Base-by-base conservation (phyloP, 352 stramenopile species). In the Aphanomyces cochlioides region DNA sequence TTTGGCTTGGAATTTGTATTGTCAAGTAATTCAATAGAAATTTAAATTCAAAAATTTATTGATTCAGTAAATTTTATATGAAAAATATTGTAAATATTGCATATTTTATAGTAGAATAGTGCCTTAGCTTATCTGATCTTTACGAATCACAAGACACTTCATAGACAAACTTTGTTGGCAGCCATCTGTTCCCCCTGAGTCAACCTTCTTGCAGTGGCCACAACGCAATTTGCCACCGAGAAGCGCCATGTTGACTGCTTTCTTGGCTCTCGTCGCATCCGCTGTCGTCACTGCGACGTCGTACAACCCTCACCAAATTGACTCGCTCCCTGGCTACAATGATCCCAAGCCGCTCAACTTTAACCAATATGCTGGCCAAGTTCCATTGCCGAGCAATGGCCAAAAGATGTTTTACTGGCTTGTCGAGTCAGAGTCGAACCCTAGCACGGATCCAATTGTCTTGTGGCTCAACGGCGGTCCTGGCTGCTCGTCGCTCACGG, bases 381-480 rank as follows among this genome's bases (percentile, higher is more conserved):
- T 90, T 41, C 50, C 85, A 59, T 74, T 90, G 6, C 39, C 79
- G 47, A 78, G 74, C 13, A 70, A 81, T 59, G 82, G 89, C 6
- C 67, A 58, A 50, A 37, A 73, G 4, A 36, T 92, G 45, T 92
- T 92, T 56, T 92, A 92, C 75, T 92, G 85, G 85, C 90, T 89
- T 73, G 80, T 84, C 13, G 85, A 93, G 72, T 84, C 79, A 61
- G 80, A 90, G 74, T 70, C 75, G 64, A 72, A 81, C 19, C 82
- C 82, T 1, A 71, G 72, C 37, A 77, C 80, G 10, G 87, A 84
- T 61, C 85, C 87, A 61, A 85, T 94, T 67, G 84, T 92, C 67
- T 72, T 93, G 53, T 95, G 85, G 87, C 80, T 90, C 65, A 92
- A 91, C 47, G 87, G 87, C 34, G 87, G 87, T 2, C 87, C 87